Conservation (phyloP, 768 basidiomycete genomes). For the Paxillus involutus region DNA sequence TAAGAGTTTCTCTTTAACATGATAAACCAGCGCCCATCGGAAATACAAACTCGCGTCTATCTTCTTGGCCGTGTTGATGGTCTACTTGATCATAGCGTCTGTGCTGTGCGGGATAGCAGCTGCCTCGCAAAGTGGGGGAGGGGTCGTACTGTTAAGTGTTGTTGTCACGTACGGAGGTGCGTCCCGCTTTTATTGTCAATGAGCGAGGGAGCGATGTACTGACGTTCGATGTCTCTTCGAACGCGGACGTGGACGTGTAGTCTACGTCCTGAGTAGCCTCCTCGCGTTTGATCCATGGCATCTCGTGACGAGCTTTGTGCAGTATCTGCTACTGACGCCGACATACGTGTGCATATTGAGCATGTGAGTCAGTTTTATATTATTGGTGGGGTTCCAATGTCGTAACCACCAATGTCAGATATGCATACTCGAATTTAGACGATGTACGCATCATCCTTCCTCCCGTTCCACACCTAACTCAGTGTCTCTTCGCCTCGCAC, state of each 20-base stretch:
- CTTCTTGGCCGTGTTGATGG: slow-evolving; percentile 72
- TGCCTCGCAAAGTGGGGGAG: slow-evolving; percentile 58
- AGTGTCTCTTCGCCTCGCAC: not conserved
- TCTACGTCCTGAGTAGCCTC: slow-evolving; percentile 74
- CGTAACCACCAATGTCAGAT: slow-evolving; percentile 44
- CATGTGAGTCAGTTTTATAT: slow-evolving; percentile 49
- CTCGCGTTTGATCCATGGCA: slow-evolving; percentile 96
- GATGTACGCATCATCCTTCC: slow-evolving; percentile 47
- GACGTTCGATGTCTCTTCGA: not conserved
- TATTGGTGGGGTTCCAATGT: slow-evolving; percentile 5
- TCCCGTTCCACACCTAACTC: slow-evolving; percentile 12
- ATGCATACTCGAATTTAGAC: slow-evolving; percentile 83
- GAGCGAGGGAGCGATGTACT: not conserved
- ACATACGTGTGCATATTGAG: slow-evolving; percentile 76
- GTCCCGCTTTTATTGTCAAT: slow-evolving; percentile 14
- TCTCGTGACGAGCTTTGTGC: slow-evolving; percentile 86
- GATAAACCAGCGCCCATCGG: slow-evolving; percentile 16
- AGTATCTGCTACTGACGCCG: slow-evolving; percentile 86
- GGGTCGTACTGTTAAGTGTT: slow-evolving; percentile 83
- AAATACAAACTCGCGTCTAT: slow-evolving; percentile 85
- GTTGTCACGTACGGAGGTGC: slow-evolving; percentile 80
- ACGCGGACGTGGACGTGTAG: slow-evolving; percentile 32
- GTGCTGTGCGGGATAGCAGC: slow-evolving; percentile 79
- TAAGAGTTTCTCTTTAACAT: slow-evolving; percentile 2
- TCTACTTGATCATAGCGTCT: slow-evolving; percentile 83